Evolutionary conservation across 2,329 filamentous ascomycete genomes (phyloP).

Genomic region (Xylaria sp.): DNA sequence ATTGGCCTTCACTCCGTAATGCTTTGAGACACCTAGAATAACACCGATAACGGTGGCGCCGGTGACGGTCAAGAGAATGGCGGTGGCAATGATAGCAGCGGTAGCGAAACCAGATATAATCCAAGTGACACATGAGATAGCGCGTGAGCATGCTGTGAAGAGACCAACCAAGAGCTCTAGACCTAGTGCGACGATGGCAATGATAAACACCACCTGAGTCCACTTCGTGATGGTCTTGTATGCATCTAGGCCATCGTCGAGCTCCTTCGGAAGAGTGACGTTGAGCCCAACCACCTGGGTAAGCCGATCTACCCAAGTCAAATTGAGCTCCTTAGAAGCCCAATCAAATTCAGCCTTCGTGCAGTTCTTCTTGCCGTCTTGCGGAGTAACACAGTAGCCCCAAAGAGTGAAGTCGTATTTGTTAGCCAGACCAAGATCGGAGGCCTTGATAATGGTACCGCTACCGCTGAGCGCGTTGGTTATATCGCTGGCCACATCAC

Average conservation of each 20-base stretch:
- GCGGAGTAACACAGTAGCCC: slow-evolving; percentile 80
- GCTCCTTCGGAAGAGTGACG: slow-evolving; percentile 72
- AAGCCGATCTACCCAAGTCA: slow-evolving; percentile 52
- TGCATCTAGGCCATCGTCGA: slow-evolving; percentile 73
- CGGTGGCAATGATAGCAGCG: slow-evolving; percentile 67
- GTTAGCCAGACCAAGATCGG: slow-evolving; percentile 72
- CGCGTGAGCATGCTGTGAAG: slow-evolving; percentile 83
- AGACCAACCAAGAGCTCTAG: slow-evolving; percentile 81
- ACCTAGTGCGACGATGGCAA: slow-evolving; percentile 75
- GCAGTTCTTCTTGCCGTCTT: slow-evolving; percentile 71
- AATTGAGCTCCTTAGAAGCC: slow-evolving; percentile 76
- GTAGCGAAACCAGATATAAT: slow-evolving; percentile 74
- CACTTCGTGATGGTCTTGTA: slow-evolving; percentile 81
- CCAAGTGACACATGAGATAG: slow-evolving; percentile 84
- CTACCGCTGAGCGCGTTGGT: slow-evolving; percentile 47
- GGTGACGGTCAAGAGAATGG: slow-evolving; percentile 78
- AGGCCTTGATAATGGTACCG: slow-evolving; percentile 63
- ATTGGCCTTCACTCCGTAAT: slow-evolving; percentile 73
- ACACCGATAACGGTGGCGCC: slow-evolving; percentile 75
- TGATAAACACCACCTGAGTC: slow-evolving; percentile 84
- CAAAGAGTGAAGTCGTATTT: slow-evolving; percentile 85
- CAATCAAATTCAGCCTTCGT: slow-evolving; percentile 77
- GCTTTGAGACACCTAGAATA: slow-evolving; percentile 73
- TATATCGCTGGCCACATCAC: slow-evolving; percentile 23
- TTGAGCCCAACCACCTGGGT: slow-evolving; percentile 61